phyloP scores from a whole-genome alignment of 257 asterid genomes.

The Datura wrightii region DNA sequence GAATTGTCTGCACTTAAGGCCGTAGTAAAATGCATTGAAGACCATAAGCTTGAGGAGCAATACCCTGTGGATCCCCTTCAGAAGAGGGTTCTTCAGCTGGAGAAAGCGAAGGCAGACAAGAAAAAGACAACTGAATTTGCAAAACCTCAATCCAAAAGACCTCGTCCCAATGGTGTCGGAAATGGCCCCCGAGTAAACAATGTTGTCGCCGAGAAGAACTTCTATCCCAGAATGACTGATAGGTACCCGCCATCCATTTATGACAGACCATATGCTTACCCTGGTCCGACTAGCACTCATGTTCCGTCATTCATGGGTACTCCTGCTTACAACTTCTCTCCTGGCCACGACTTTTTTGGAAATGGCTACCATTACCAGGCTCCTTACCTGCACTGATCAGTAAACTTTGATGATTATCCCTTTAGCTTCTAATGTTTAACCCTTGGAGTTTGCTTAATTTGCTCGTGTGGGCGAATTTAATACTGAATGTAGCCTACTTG shows the following conservation, averaged over 20 bases:
- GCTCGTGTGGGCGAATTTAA: slow-evolving; percentile 56
- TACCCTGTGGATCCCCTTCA: slow-evolving; percentile 87
- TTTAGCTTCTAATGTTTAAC: slow-evolving; percentile 71
- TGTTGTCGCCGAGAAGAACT: slow-evolving; percentile 66
- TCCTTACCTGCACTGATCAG: slow-evolving; percentile 90
- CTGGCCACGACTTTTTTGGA: slow-evolving; percentile 87
- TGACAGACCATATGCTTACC: slow-evolving; percentile 73
- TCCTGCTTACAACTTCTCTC: slow-evolving; percentile 66
- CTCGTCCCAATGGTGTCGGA: slow-evolving; percentile 78
- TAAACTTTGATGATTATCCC: slow-evolving; percentile 55
- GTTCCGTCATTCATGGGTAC: slow-evolving; percentile 62
- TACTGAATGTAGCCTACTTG: slow-evolving; percentile 46
- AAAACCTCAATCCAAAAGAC: slow-evolving; percentile 93
- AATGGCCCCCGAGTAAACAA: slow-evolving; percentile 66
- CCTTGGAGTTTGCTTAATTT: slow-evolving; percentile 59
- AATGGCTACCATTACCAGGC: slow-evolving; percentile 90
- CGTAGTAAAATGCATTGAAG: slow-evolving; percentile 90
- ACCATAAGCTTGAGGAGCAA: slow-evolving; percentile 78
- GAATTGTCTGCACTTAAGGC: slow-evolving; percentile 91
- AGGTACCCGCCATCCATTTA: slow-evolving; percentile 81
- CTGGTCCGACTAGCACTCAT: slow-evolving; percentile 64
- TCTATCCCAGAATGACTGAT: slow-evolving; percentile 61
- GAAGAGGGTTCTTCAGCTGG: slow-evolving; percentile 76
- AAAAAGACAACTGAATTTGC: slow-evolving; percentile 93
- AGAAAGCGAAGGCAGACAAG: slow-evolving; percentile 95